A percentile compares a stretch with the other conserved stretches of the same genome.
Evolutionary conservation across 2,329 filamentous ascomycete genomes (phyloP).

Genomic region (Aspergillus sergii): DNA sequence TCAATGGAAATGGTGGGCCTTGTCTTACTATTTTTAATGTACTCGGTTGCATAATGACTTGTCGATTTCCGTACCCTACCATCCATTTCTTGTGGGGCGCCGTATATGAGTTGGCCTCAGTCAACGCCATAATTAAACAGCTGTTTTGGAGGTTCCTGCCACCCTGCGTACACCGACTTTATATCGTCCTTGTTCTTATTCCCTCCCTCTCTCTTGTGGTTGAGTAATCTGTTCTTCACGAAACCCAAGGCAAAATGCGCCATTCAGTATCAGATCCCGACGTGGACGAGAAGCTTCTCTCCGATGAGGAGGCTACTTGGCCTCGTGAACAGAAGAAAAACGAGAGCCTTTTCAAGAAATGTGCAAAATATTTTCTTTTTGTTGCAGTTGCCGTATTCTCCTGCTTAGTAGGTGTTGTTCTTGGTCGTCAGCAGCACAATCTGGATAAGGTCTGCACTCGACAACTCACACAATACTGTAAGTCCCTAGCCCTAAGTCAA

Average conservation of each 20-base stretch:
- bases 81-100: not conserved
- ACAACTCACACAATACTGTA: conserved; percentile 30
- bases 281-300: conserved; percentile 10
- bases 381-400: conserved; percentile 20
- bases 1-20: not conserved
- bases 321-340: not conserved
- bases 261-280: not conserved
- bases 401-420: conserved; percentile 20
- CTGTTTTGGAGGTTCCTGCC: not conserved
- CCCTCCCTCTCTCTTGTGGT: not conserved
- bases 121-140: not conserved
- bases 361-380: conserved; percentile 17
- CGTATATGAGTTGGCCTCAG: not conserved
- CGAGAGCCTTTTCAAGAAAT: not conserved
- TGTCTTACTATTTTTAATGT: conserved; percentile 6
- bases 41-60: not conserved
- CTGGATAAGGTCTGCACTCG: conserved; percentile 25
- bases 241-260: not conserved
- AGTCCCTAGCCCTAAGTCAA: not conserved
- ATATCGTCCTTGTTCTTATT: not conserved
- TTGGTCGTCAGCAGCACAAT: conserved; percentile 18
- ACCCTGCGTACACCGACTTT: not conserved
- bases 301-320: conserved; percentile 11
- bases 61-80: not conserved
- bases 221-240: too few species aligned